Percentiles rank a stretch among this genome's conserved stretches.
These are phyloP conservation scores for Cladosporium sp. DNA, from an alignment of 2,329 filamentous ascomycete genomes.

Conservation along the genomic window DNA sequence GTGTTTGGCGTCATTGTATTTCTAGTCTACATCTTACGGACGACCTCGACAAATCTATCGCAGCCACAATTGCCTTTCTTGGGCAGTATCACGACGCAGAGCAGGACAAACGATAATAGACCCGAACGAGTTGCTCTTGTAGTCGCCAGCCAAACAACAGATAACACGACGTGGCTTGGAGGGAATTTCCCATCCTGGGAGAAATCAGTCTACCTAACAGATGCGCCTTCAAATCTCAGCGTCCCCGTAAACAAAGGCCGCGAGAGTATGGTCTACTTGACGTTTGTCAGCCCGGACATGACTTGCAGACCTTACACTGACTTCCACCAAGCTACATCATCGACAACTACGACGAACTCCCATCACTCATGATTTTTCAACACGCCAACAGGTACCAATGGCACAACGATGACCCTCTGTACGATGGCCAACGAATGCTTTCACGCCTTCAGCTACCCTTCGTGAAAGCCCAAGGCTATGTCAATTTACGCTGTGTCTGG, in stretches of 20 bases:
- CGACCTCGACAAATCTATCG: no score
- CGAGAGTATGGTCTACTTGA: conserved; percentile 54
- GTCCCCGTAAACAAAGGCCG: conserved; percentile 52
- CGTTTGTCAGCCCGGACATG: conserved; percentile 37
- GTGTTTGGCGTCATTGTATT: no score
- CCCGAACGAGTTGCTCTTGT: conserved; percentile 25
- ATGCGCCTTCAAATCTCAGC: conserved; percentile 43
- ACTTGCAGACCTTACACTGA: neutral
- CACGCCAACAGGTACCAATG: conserved; percentile 59
- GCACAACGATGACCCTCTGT: conserved; percentile 57
- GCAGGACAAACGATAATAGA: no score
- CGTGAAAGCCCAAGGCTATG: conserved; percentile 54
- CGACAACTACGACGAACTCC: conserved; percentile 60
- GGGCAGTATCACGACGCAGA: no score
- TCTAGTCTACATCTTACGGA: no score
- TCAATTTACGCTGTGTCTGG: conserved; percentile 58
- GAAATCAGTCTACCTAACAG: conserved; percentile 47
- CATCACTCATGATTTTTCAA: conserved; percentile 59
- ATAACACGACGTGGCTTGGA: conserved; percentile 46
- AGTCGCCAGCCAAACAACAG: conserved; percentile 42
- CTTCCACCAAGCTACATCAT: conserved; percentile 45
- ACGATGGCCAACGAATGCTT: conserved; percentile 53
- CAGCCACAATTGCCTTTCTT: no score
- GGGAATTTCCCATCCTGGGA: conserved; percentile 43
- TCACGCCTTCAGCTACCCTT: conserved; percentile 52